Conservation (phyloP, 176 grass and related monocot genomes). For the Avena eriantha region DNA sequence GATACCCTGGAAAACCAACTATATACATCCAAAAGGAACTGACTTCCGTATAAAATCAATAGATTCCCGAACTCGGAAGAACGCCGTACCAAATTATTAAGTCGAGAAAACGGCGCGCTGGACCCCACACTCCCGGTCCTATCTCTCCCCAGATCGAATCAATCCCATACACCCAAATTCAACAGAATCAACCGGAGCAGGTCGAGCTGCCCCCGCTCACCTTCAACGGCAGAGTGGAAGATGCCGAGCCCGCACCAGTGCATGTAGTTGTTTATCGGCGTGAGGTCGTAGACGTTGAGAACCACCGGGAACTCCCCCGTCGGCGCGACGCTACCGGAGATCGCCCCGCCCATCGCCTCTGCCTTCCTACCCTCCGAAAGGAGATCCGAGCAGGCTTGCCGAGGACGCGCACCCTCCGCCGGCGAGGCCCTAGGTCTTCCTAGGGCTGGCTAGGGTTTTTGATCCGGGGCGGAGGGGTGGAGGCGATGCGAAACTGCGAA, state of each 20-base stretch:
- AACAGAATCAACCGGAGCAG: background rate
- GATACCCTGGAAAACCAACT: background rate
- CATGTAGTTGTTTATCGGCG: constrained; percentile 92
- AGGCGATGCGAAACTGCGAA: background rate
- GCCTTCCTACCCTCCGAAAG: background rate
- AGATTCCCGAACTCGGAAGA: background rate
- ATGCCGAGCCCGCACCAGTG: constrained; percentile 94
- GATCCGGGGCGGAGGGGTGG: background rate
- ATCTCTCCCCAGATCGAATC: background rate
- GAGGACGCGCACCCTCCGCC: background rate
- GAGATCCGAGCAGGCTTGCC: constrained; percentile 4
- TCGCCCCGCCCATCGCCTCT: constrained; percentile 48
- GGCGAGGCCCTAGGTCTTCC: constrained; percentile 7
- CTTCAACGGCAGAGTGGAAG: constrained; percentile 98
- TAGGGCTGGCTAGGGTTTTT: constrained; percentile 27
- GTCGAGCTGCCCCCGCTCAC: constrained; percentile 39
- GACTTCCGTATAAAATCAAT: constrained; percentile 5
- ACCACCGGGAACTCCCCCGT: constrained; percentile 54
- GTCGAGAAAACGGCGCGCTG: background rate
- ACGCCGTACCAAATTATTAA: background rate
- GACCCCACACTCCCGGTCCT: background rate
- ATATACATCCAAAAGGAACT: background rate
- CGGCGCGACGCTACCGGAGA: constrained; percentile 31
- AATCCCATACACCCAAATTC: background rate
- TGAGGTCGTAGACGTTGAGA: constrained; percentile 97